These are phyloP conservation scores for Pleurotus tuoliensis DNA, from an alignment of 768 basidiomycete genomes.

Conservation along the genomic window DNA sequence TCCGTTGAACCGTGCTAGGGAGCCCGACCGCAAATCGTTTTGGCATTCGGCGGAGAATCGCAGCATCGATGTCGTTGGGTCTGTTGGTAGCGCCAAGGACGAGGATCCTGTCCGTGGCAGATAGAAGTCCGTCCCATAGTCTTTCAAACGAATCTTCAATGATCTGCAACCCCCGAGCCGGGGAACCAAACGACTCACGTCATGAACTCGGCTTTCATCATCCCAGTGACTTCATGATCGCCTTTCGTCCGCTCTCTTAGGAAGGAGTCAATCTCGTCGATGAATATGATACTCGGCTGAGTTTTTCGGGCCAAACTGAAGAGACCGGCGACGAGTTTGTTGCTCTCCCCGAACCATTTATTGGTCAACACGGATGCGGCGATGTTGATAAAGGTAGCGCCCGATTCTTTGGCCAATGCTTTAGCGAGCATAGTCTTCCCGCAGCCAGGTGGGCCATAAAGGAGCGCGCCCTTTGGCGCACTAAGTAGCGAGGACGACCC, in stretches of 20 bases:
- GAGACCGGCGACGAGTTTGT: slow-evolving; percentile 92
- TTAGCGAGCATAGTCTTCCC: slow-evolving; percentile 99
- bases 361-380: slow-evolving; percentile 70
- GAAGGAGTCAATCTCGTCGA: slow-evolving; percentile 98
- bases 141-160: slow-evolving; percentile 31
- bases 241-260: slow-evolving; percentile 80
- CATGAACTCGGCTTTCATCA: slow-evolving; percentile 98
- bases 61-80: slow-evolving; percentile 86
- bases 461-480: slow-evolving; percentile 92
- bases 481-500: slow-evolving; percentile 77
- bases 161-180: neutral
- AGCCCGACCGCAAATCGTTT: slow-evolving; percentile 88
- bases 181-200: slow-evolving; percentile 46
- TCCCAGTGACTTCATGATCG: slow-evolving; percentile 96
- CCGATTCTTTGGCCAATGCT: slow-evolving; percentile 94
- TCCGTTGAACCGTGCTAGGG: slow-evolving; percentile 73
- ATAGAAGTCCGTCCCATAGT: slow-evolving; percentile 92
- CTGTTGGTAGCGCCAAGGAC: slow-evolving; percentile 95
- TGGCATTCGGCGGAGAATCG: slow-evolving; percentile 94
- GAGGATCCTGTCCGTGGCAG: slow-evolving; percentile 75
- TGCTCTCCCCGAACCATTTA: slow-evolving; percentile 88
- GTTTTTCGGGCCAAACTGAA: slow-evolving; percentile 93
- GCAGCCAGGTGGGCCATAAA: slow-evolving; percentile 96
- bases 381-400: slow-evolving; percentile 94
- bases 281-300: slow-evolving; percentile 96